Conservation (phyloP, 352 stramenopile species). For the Pythium plurisporium region DNA sequence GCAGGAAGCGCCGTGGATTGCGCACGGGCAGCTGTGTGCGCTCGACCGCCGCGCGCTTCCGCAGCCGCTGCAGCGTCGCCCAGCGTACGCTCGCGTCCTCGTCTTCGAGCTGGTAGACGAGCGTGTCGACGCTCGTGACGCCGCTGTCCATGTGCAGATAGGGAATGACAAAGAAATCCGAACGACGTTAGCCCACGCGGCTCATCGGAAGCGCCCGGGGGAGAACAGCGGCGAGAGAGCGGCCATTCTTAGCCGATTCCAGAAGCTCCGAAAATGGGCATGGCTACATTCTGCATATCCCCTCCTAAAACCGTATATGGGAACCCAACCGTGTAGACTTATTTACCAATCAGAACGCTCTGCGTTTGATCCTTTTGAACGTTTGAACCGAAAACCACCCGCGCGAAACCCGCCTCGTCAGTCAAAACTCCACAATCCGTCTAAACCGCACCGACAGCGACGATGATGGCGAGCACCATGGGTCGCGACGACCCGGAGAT, state of each 20-base stretch:
- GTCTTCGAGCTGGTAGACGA: constrained; percentile 80
- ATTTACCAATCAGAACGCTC: constrained; percentile 10
- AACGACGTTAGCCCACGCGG: too few relatives aligned
- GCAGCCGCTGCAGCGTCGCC: constrained; percentile 56
- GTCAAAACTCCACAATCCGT: background rate
- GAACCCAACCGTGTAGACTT: background rate
- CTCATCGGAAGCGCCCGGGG: too few relatives aligned
- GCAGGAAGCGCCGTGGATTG: constrained; percentile 66
- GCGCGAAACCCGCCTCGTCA: background rate
- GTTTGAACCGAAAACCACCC: constrained; percentile 20
- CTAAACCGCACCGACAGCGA: constrained; percentile 3
- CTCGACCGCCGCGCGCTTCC: constrained; percentile 62
- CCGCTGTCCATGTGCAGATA: constrained; percentile 19
- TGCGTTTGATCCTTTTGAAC: constrained; percentile 16
- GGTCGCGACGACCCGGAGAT: constrained; percentile 16
- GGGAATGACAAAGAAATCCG: too few relatives aligned
- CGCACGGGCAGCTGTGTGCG: constrained; percentile 60
- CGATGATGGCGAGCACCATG: background rate
- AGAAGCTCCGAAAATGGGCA: background rate
- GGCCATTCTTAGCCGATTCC: background rate
- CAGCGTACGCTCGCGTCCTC: constrained; percentile 49
- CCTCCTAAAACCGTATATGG: background rate
- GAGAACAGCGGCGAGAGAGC: too few relatives aligned
- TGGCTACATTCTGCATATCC: background rate
- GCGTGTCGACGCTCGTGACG: constrained; percentile 44